Conservation (phyloP, 139 green algal species). For the Desmodesmus armatus region DNA sequence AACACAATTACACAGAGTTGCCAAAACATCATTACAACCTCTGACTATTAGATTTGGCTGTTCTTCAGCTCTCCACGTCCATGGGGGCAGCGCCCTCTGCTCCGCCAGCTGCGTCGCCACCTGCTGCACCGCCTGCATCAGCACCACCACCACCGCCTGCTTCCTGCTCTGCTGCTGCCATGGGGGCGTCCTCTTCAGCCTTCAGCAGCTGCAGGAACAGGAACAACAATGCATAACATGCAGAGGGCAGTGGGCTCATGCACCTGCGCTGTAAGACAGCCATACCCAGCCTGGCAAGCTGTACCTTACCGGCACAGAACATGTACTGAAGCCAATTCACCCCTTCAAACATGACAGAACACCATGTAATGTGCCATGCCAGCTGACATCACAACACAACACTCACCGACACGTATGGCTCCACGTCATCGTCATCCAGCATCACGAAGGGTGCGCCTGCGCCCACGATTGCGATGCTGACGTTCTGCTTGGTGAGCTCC, state of each 20-base stretch:
- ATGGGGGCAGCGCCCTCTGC: constrained; percentile 4
- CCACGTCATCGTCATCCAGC: constrained; percentile 81
- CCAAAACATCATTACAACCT: no score
- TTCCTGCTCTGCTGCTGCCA: constrained; percentile 38
- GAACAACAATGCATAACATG: not conserved
- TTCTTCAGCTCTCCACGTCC: no score
- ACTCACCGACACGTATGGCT: constrained; percentile 61
- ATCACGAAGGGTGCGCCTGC: constrained; percentile 82
- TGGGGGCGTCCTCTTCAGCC: constrained; percentile 46
- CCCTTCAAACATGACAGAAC: no score
- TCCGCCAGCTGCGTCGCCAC: not conserved
- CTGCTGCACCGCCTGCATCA: constrained; percentile 3
- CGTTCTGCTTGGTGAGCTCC: constrained; percentile 89
- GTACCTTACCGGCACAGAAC: no score
- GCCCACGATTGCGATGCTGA: constrained; percentile 86
- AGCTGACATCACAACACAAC: no score
- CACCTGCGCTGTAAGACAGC: no score
- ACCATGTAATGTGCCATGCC: no score
- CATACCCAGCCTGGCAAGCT: no score
- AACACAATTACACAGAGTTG: no score
- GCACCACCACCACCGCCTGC: constrained; percentile 19
- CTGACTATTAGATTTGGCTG: no score
- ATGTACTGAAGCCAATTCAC: no score
- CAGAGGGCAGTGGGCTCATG: no score
- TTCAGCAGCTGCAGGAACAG: constrained; percentile 41